Conservation (phyloP, 768 basidiomycete species). For the Hygrocybe coccinea region DNA sequence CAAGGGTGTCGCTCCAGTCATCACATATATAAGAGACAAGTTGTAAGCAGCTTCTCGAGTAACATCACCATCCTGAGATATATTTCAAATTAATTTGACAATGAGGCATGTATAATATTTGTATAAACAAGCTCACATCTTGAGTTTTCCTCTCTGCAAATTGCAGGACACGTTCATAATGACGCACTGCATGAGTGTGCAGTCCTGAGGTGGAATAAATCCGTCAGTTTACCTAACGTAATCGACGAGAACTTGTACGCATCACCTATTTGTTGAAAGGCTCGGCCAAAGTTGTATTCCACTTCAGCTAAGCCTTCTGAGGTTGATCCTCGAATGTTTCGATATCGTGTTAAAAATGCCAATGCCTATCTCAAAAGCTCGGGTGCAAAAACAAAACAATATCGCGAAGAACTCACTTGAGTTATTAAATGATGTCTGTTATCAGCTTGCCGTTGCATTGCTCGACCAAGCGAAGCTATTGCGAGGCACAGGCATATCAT, state of each 20-base stretch:
- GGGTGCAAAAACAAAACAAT: not conserved
- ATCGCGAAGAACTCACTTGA: constrained; percentile 37
- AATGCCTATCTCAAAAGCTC: constrained; percentile 49
- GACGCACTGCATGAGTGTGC: constrained; percentile 72
- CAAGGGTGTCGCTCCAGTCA: constrained; percentile 67
- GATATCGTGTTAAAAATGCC: constrained; percentile 81
- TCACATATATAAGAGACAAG: constrained; percentile 73
- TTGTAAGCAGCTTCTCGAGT: constrained; percentile 85
- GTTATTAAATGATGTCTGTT: constrained; percentile 87
- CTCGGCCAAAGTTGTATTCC: constrained; percentile 88
- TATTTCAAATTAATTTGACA: not conserved
- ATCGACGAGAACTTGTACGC: not conserved
- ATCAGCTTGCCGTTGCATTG: constrained; percentile 91
- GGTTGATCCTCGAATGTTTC: constrained; percentile 49
- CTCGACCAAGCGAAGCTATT: constrained; percentile 80
- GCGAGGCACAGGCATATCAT: constrained; percentile 79
- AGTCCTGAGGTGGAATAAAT: constrained; percentile 48
- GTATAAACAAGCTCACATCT: constrained; percentile 26
- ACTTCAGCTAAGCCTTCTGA: constrained; percentile 60
- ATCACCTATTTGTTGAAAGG: constrained; percentile 83
- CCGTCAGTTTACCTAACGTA: not conserved
- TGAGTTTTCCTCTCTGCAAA: constrained; percentile 43
- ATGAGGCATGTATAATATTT: not conserved
- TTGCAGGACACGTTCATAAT: constrained; percentile 75
- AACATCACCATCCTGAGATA: constrained; percentile 43